Conservation (phyloP, 352 stramenopile species). For the Phytopythium ostracodes region DNA sequence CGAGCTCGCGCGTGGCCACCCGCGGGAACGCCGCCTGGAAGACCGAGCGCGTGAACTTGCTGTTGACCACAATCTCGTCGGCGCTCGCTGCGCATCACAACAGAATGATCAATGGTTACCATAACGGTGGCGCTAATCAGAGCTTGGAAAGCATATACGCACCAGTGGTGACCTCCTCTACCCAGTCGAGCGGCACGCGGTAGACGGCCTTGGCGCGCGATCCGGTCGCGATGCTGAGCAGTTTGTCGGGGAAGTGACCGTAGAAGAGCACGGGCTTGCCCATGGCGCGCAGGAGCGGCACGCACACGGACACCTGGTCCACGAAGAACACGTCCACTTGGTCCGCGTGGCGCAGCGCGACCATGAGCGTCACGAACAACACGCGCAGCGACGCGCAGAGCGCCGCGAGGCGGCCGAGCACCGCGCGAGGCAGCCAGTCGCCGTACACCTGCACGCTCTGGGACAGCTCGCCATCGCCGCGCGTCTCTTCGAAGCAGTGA, state of each 20-base stretch:
- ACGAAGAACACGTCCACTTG: slow-evolving; percentile 77
- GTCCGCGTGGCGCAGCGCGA: slow-evolving; percentile 32
- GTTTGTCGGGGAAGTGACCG: slow-evolving; percentile 98
- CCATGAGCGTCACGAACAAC: slow-evolving; percentile 87
- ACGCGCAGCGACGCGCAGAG: slow-evolving; percentile 93
- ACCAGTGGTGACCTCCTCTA: slow-evolving; percentile 93
- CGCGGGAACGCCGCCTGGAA: slow-evolving; percentile 89
- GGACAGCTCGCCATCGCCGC: slow-evolving; percentile 68
- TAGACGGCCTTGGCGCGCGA: slow-evolving; percentile 87
- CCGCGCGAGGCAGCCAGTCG: slow-evolving; percentile 91
- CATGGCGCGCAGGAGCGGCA: slow-evolving; percentile 68
- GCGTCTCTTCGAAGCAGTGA: slow-evolving; percentile 95
- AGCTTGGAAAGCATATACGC: slow-evolving; percentile 26
- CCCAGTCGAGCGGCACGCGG: slow-evolving; percentile 86
- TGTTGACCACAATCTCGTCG: slow-evolving; percentile 97
- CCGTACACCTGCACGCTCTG: slow-evolving; percentile 87
- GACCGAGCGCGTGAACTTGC: slow-evolving; percentile 91
- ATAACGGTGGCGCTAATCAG: not conserved
- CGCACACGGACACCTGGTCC: slow-evolving; percentile 78
- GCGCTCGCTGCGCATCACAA: slow-evolving; percentile 40
- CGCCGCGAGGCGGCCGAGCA: slow-evolving; percentile 88
- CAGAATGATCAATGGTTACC: not conserved
- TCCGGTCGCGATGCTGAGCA: slow-evolving; percentile 74
- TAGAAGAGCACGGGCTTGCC: slow-evolving; percentile 95
- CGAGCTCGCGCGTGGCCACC: slow-evolving; percentile 47